phyloP scores from a whole-genome alignment of 2,329 filamentous ascomycete genomes.

The Cadophora gregata region DNA sequence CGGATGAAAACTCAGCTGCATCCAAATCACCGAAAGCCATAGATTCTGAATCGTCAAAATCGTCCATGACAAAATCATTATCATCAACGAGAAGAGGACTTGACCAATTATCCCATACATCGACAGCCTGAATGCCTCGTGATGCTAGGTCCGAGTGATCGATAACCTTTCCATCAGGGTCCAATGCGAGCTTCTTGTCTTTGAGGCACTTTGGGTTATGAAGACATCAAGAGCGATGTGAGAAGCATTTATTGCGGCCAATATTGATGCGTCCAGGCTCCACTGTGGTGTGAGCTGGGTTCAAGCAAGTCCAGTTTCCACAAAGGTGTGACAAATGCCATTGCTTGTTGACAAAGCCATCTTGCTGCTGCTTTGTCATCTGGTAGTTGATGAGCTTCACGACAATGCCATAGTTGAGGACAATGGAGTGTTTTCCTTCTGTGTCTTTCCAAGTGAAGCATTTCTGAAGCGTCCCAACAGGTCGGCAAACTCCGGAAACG shows the following conservation, averaged over 20 bases:
- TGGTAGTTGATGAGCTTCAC: constrained; percentile 33
- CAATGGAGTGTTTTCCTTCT: constrained; percentile 27
- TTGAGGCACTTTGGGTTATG: constrained; percentile 40
- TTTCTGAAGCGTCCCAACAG: constrained; percentile 33
- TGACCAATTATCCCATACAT: constrained; percentile 18
- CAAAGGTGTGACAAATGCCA: constrained; percentile 45
- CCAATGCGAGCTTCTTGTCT: constrained; percentile 35
- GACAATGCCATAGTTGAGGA: constrained; percentile 40
- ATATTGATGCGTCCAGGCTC: constrained; percentile 39
- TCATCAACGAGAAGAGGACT: constrained; percentile 19
- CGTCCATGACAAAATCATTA: constrained; percentile 6
- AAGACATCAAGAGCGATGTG: constrained; percentile 34
- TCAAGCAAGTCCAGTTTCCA: constrained; percentile 45
- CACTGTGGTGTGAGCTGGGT: constrained; percentile 39
- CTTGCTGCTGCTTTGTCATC: constrained; percentile 38
- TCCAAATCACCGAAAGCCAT: background rate
- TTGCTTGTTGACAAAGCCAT: constrained; percentile 39
- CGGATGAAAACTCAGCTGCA: background rate
- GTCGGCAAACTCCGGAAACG: constrained; percentile 21
- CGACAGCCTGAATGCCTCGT: background rate
- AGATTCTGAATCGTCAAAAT: background rate
- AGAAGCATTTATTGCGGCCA: constrained; percentile 42
- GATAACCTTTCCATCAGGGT: constrained; percentile 31
- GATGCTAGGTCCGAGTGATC: constrained; percentile 4
- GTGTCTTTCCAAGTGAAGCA: constrained; percentile 31